Conservation (phyloP, 1,284 basidiomycete species). For the Trametes pubescens region DNA sequence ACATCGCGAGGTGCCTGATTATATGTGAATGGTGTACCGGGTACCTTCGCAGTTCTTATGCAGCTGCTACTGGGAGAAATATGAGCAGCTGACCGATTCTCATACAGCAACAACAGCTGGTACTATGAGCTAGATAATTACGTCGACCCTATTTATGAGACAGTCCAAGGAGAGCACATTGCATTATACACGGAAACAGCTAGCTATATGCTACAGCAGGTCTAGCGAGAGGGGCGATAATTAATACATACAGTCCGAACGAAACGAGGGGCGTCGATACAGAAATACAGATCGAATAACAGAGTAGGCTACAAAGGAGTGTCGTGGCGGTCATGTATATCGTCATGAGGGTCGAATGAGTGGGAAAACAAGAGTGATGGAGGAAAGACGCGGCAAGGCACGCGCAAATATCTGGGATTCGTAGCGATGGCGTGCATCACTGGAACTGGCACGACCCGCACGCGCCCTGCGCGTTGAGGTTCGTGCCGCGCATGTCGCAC, state of each 20-base stretch:
- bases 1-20: no score
- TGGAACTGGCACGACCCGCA: conserved; percentile 40
- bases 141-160: no score
- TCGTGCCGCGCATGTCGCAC: conserved; percentile 45
- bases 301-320: conserved; percentile 20
- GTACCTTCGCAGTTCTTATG: no score
- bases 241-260: conserved; percentile 8
- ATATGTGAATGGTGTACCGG: no score
- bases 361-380: conserved; percentile 15
- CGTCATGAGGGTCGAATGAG: conserved; percentile 3
- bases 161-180: background rate
- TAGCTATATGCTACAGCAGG: conserved; percentile 8
- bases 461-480: conserved; percentile 36
- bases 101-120: no score
- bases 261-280: conserved; percentile 8
- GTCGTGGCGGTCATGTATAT: conserved; percentile 16
- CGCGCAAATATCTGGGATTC: background rate
- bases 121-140: no score
- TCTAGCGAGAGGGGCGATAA: background rate
- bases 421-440: background rate
- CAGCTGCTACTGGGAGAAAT: no score
- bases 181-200: background rate
- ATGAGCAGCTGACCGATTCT: no score
- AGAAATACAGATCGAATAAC: background rate
- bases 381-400: conserved; percentile 3